These are phyloP conservation scores for Pythium apleroticum DNA, from an alignment of 352 stramenopile genomes.

Conservation along the genomic window DNA sequence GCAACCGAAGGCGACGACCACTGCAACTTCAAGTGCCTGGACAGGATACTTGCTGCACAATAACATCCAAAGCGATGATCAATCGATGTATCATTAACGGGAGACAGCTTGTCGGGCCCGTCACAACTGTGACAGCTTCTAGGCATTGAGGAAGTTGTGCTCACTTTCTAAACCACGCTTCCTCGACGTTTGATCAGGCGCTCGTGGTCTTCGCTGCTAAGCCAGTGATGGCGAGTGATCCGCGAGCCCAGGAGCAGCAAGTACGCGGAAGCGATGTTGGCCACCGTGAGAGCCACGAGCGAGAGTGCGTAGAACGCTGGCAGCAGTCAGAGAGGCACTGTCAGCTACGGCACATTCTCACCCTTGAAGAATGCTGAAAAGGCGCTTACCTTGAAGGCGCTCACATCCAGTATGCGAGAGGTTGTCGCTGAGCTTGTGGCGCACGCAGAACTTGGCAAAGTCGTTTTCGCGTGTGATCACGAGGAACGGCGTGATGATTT, in stretches of 20 bases:
- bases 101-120: no score
- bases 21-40: no score
- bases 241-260: conserved; percentile 42
- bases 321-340: background rate
- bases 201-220: conserved; percentile 27
- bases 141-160: background rate
- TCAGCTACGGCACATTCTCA: background rate
- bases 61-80: no score
- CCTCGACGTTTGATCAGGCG: conserved; percentile 35
- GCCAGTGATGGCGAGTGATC: conserved; percentile 48
- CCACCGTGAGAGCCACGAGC: conserved; percentile 40
- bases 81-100: no score
- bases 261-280: conserved; percentile 39
- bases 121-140: background rate
- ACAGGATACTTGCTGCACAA: no score
- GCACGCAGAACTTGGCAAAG: conserved; percentile 33
- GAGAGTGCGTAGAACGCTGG: conserved; percentile 45
- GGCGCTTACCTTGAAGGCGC: conserved; percentile 34
- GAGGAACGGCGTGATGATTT: conserved; percentile 42
- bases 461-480: conserved; percentile 16
- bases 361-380: background rate
- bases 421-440: conserved; percentile 40
- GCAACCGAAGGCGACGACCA: no score
- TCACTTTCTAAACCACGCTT: conserved; percentile 13
- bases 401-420: conserved; percentile 47